These are phyloP conservation scores for Paramecium bursaria DNA, from an alignment of 73 alveolate genomes.

Conservation along the genomic window DNA sequence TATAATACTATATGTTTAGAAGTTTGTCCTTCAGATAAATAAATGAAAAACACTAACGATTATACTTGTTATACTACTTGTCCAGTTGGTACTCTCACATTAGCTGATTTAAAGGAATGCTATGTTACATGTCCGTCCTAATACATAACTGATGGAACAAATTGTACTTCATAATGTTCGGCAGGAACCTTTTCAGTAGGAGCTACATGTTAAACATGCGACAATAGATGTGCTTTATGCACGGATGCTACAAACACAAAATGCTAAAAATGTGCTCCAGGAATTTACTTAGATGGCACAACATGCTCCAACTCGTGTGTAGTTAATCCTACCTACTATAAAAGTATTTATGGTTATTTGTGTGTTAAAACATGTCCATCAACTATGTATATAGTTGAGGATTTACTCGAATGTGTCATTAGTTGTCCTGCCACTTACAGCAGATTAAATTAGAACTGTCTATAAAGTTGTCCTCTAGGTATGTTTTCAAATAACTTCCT, in stretches of 20 bases:
- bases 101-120: background rate
- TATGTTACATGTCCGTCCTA: slow-evolving; percentile 11
- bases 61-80: background rate
- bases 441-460: background rate
- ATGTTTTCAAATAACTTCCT: background rate
- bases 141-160: background rate
- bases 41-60: background rate
- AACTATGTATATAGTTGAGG: background rate
- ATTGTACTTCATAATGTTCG: slow-evolving; percentile 14
- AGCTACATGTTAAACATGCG: background rate
- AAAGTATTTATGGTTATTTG: slow-evolving; percentile 21
- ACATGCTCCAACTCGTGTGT: slow-evolving; percentile 1
- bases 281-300: slow-evolving; percentile 9
- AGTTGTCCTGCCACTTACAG: background rate
- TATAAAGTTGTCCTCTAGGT: slow-evolving; percentile 5
- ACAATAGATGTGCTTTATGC: background rate
- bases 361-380: slow-evolving; percentile 22
- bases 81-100: background rate
- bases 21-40: background rate
- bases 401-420: background rate
- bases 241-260: background rate
- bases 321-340: slow-evolving; percentile 2
- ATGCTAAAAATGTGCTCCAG: slow-evolving; percentile 1
- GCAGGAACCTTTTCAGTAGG: background rate
- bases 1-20: slow-evolving; percentile 2